phyloP scores from a whole-genome alignment of 805 yeast genomes.

The Metschnikowia noctiluminum region DNA sequence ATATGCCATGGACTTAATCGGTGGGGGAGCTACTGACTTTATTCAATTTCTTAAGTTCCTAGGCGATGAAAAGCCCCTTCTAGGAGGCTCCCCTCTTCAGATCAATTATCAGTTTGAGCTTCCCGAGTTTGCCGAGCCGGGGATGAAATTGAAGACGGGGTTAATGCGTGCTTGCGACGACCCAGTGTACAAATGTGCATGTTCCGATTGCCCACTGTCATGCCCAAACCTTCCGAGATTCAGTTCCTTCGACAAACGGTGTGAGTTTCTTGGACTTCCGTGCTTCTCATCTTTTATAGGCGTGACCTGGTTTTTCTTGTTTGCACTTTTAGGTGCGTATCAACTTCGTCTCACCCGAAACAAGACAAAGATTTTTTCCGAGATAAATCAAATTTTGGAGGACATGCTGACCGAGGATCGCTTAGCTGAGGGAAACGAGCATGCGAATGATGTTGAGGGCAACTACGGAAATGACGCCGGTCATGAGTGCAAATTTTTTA shows the following conservation, averaged over 20 bases:
- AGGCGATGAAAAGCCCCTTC: constrained; percentile 89
- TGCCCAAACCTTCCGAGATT: constrained; percentile 69
- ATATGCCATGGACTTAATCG: constrained; percentile 92
- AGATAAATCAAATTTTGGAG: constrained; percentile 4
- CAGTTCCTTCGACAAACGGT: constrained; percentile 31
- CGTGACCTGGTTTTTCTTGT: constrained; percentile 40
- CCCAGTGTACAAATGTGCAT: constrained; percentile 70
- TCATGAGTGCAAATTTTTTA: background rate
- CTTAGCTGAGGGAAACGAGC: background rate
- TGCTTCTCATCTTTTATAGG: constrained; percentile 70
- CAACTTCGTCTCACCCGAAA: constrained; percentile 28
- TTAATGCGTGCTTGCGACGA: constrained; percentile 56
- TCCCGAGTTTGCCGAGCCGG: constrained; percentile 15
- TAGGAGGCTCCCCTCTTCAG: constrained; percentile 96
- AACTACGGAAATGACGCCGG: too few relatives aligned
- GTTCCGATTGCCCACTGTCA: constrained; percentile 80
- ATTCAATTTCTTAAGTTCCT: constrained; percentile 75
- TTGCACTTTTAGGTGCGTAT: constrained; percentile 42
- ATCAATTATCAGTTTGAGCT: constrained; percentile 64
- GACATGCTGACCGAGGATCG: background rate
- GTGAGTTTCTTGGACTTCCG: constrained; percentile 61
- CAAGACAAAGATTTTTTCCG: constrained; percentile 9
- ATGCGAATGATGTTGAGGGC: background rate
- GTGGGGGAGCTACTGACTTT: constrained; percentile 90
- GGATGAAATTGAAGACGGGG: constrained; percentile 25